Evolutionary conservation across 441 rosid genomes (phyloP).

Genomic region (Populus tomentosa): DNA sequence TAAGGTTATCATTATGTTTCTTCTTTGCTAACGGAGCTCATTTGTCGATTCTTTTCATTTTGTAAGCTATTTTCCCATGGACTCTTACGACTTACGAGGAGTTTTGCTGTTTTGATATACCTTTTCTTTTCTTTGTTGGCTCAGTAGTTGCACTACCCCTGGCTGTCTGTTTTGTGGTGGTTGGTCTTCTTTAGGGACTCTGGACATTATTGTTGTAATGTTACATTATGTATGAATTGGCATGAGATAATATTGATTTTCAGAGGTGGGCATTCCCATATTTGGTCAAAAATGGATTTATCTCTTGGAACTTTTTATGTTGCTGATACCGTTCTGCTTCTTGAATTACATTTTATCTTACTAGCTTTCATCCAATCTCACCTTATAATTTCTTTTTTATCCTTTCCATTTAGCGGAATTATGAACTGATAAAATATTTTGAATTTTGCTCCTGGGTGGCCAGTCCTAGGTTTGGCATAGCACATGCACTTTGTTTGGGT

Average conservation of each 20-base stretch:
- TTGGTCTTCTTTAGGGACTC: neutral
- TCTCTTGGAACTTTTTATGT: neutral
- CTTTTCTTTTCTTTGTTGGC: too few relatives aligned
- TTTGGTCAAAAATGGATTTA: neutral
- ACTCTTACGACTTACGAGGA: neutral
- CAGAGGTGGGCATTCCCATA: neutral
- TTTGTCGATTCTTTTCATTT: neutral
- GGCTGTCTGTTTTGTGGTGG: neutral
- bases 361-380: neutral
- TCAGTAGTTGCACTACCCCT: neutral
- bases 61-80: neutral
- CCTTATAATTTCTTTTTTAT: neutral
- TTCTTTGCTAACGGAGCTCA: neutral
- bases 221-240: neutral
- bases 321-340: neutral
- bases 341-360: neutral
- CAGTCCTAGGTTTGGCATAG: constrained; percentile 93
- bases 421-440: neutral
- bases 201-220: neutral
- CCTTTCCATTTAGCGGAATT: neutral
- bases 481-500: constrained; percentile 96
- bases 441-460: constrained; percentile 14
- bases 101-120: neutral
- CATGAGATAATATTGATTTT: neutral
- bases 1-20: neutral